Evolutionary conservation across 106 monocot species (phyloP).

Genomic region (Vanilla planifolia): DNA sequence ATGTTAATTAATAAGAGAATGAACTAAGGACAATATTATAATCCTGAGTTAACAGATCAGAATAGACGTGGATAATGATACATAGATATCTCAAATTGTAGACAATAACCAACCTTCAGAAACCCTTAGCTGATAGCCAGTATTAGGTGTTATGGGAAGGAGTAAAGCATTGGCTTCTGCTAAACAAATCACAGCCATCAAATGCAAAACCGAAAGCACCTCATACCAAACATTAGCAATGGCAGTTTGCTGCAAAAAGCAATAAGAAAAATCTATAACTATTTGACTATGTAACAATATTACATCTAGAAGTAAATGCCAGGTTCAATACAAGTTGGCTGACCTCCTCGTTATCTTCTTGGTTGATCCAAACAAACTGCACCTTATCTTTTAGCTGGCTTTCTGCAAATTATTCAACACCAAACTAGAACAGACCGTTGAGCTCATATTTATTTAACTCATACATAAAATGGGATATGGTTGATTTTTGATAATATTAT

Average conservation of each 20-base stretch:
- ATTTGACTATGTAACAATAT: neutral
- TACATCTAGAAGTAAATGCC: neutral
- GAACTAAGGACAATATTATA: neutral
- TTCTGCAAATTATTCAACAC: constrained; percentile 22
- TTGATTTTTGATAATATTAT: neutral
- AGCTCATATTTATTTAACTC: neutral
- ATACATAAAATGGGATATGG: neutral
- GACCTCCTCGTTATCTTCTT: constrained; percentile 62
- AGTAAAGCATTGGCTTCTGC: constrained; percentile 66
- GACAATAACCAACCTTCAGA: constrained; percentile 46
- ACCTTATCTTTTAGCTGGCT: constrained; percentile 40
- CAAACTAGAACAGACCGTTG: too few species aligned
- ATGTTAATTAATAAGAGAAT: neutral
- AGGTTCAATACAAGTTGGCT: neutral
- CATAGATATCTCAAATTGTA: neutral
- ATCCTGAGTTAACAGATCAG: neutral
- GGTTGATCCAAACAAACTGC: constrained; percentile 64
- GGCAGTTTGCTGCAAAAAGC: constrained; percentile 31
- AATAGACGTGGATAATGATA: neutral
- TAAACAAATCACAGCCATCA: constrained; percentile 78
- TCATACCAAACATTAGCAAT: constrained; percentile 84
- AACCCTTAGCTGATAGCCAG: constrained; percentile 47
- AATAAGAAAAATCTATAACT: neutral
- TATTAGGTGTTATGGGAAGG: constrained; percentile 45
- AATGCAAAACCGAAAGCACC: constrained; percentile 73